These are phyloP conservation scores for Aspergillus sclerotiicarbonarius DNA, from an alignment of 495 filamentous ascomycete genomes.

Conservation along the genomic window DNA sequence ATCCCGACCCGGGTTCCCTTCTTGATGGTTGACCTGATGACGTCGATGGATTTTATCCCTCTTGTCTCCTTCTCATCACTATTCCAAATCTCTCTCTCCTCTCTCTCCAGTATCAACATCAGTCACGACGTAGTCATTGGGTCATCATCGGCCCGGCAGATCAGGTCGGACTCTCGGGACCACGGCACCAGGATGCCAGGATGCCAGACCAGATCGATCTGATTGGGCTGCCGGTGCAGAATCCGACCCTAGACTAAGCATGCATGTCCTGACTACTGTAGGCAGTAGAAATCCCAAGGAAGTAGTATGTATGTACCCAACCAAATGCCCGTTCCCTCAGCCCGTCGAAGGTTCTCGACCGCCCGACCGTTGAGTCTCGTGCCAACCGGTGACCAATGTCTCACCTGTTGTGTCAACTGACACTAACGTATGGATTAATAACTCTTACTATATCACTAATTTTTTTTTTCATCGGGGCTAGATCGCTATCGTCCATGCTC, in stretches of 20 bases:
- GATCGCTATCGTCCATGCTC: not conserved
- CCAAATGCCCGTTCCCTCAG: not conserved
- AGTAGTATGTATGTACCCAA: not conserved
- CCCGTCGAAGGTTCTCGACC: constrained; percentile 6
- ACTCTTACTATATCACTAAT: no score
- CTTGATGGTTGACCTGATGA: no score
- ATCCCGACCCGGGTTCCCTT: no score
- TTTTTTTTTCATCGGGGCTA: no score
- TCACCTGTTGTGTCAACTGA: not conserved
- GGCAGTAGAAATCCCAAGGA: not conserved
- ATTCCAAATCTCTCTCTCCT: no score
- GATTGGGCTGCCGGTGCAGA: not conserved
- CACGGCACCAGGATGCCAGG: not conserved
- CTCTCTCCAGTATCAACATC: not conserved
- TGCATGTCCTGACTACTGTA: not conserved
- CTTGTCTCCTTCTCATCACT: no score
- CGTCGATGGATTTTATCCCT: no score
- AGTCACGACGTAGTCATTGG: constrained; percentile 2
- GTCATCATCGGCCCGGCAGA: constrained; percentile 11
- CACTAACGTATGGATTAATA: no score
- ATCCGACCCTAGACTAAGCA: not conserved
- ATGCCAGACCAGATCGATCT: not conserved
- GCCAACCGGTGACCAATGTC: not conserved
- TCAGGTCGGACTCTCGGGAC: not conserved
- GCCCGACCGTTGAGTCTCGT: not conserved